A percentile compares a stretch with the other conserved stretches of the same genome.
Conservation (phyloP, 768 basidiomycete species). For the Tricholoma flavovirens region DNA sequence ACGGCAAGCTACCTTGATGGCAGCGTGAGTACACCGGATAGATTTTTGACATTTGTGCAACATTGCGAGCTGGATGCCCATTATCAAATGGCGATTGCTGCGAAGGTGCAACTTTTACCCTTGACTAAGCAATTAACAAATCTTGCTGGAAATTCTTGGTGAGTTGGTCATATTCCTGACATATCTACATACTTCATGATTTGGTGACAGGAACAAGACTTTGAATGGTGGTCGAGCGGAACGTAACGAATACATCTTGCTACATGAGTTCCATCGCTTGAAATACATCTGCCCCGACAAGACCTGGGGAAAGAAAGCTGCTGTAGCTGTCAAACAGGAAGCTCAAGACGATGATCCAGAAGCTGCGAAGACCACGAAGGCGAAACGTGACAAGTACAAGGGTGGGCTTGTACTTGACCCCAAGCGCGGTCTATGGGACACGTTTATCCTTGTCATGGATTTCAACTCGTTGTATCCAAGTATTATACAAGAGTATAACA, state of each 20-base stretch:
- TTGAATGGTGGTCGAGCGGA: constrained; percentile 96
- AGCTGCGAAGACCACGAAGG: constrained; percentile 53
- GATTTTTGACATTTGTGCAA: constrained; percentile 80
- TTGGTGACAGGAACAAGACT: constrained; percentile 78
- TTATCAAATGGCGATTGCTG: constrained; percentile 94
- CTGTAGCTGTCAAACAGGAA: constrained; percentile 40
- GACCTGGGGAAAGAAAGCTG: constrained; percentile 70
- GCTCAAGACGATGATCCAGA: constrained; percentile 52
- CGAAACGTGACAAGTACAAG: constrained; percentile 92
- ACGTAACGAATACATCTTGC: constrained; percentile 96
- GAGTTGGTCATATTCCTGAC: constrained; percentile 16
- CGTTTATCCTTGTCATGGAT: constrained; percentile 97
- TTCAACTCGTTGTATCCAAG: constrained; percentile 99
- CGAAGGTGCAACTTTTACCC: constrained; percentile 90
- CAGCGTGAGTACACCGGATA: constrained; percentile 66
- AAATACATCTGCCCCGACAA: constrained; percentile 99
- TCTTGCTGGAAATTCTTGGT: constrained; percentile 97
- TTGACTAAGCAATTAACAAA: constrained; percentile 92
- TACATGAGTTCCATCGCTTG: constrained; percentile 94
- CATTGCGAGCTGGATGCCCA: constrained; percentile 96
- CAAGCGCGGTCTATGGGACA: constrained; percentile 94
- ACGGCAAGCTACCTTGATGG: constrained; percentile 88
- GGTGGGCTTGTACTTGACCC: constrained; percentile 98
- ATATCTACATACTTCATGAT: not conserved
- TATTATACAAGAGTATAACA: constrained; percentile 99